These are phyloP conservation scores for Candida pini DNA, from an alignment of 805 yeast genomes.

Conservation along the genomic window DNA sequence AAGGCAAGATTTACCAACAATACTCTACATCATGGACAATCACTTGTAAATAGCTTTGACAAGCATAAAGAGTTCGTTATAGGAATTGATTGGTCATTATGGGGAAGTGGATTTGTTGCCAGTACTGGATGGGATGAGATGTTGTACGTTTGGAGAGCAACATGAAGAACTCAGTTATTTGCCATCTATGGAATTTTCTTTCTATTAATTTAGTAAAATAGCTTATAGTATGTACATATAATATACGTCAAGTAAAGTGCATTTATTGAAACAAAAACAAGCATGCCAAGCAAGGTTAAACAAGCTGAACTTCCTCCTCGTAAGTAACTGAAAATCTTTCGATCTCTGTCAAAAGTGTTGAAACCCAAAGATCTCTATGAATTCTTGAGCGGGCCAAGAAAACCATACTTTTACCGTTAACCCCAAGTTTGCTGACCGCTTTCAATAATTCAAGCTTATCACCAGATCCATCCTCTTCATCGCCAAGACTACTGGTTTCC, in stretches of 20 bases:
- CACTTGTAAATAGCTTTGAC: conserved; percentile 53
- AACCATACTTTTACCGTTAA: conserved; percentile 61
- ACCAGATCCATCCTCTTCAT: conserved; percentile 1
- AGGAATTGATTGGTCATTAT: conserved; percentile 91
- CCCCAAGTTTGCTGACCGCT: conserved; percentile 52
- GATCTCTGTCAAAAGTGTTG: conserved; percentile 36
- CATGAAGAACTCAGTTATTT: conserved; percentile 12
- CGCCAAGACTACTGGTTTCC: background rate
- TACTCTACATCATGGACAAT: conserved; percentile 41
- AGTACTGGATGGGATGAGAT: conserved; percentile 97
- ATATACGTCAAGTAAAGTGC: background rate
- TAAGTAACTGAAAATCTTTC: conserved; percentile 32
- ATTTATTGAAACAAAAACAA: no score
- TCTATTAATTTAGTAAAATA: background rate
- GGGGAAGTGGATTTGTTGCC: conserved; percentile 97
- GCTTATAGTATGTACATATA: background rate
- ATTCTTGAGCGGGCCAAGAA: conserved; percentile 79
- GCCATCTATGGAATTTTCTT: background rate
- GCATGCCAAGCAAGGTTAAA: conserved; percentile 7
- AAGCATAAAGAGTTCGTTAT: conserved; percentile 83
- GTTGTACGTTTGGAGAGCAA: conserved; percentile 83
- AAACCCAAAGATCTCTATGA: conserved; percentile 82
- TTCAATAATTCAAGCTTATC: conserved; percentile 31
- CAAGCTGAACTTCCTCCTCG: conserved; percentile 16
- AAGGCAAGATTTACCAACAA: conserved; percentile 48